Evolutionary conservation across 352 stramenopile genomes (phyloP).

Genomic region (Elongisporangium prolatum): DNA sequence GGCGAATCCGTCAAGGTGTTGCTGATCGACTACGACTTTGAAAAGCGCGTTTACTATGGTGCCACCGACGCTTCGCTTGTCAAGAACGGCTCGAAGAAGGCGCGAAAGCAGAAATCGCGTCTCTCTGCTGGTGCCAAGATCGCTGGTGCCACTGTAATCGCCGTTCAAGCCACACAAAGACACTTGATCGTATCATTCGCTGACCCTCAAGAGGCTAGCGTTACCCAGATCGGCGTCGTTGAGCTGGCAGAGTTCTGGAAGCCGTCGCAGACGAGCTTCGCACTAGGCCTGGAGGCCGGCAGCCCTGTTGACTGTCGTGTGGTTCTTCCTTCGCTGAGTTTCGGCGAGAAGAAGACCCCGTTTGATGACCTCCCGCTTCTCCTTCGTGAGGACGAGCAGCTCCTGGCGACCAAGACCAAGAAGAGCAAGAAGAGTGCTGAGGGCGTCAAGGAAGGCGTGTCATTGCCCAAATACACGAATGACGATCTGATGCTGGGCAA

Average conservation of each 20-base stretch:
- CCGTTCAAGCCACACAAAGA: conserved; percentile 39
- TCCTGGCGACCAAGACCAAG: conserved; percentile 28
- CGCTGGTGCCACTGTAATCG: conserved; percentile 39
- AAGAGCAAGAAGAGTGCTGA: conserved; percentile 26
- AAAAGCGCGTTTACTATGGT: conserved; percentile 80
- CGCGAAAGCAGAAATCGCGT: conserved; percentile 55
- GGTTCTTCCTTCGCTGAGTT: conserved; percentile 32
- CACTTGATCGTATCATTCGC: conserved; percentile 69
- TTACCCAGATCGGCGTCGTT: conserved; percentile 50
- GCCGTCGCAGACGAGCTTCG: conserved; percentile 46
- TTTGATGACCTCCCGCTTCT: conserved; percentile 75
- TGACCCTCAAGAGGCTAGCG: conserved; percentile 25
- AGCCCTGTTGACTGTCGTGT: conserved; percentile 35
- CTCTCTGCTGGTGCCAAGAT: conserved; percentile 39
- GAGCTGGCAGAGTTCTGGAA: conserved; percentile 77
- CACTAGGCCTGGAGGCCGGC: conserved; percentile 54
- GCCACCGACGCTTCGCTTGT: conserved; percentile 41
- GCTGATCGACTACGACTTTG: conserved; percentile 83
- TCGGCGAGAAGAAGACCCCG: conserved; percentile 39
- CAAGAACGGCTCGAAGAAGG: conserved; percentile 59
- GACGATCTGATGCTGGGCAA: conserved; percentile 61
- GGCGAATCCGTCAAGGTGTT: conserved; percentile 67
- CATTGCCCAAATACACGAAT: conserved; percentile 64
- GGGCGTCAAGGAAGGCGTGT: not conserved
- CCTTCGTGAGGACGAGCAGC: conserved; percentile 41